Conservation (phyloP, 1,139 yeast genomes). For the Geotrichum fermentans region DNA sequence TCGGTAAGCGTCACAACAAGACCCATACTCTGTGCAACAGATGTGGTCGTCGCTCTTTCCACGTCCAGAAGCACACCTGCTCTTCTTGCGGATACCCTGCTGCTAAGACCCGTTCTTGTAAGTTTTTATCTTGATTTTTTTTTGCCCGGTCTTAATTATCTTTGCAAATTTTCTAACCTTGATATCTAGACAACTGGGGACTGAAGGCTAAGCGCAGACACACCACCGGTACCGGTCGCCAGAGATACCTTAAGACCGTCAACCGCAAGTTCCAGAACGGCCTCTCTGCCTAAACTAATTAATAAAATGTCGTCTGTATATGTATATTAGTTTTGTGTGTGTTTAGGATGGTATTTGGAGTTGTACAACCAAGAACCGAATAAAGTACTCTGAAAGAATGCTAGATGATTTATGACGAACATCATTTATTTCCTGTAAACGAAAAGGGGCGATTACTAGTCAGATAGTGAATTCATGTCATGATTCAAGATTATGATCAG, state of each 20-base stretch:
- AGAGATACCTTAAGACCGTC: constrained; percentile 95
- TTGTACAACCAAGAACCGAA: not conserved
- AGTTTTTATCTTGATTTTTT: constrained; percentile 7
- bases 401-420: not conserved
- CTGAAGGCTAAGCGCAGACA: constrained; percentile 98
- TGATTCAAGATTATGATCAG: too few relatives aligned
- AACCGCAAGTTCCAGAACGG: constrained; percentile 98
- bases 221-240: constrained; percentile 99
- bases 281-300: constrained; percentile 77
- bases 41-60: constrained; percentile 99
- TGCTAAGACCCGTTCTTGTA: constrained; percentile 79
- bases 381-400: constrained; percentile 5
- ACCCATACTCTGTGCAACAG: constrained; percentile 99
- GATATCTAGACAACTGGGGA: constrained; percentile 93
- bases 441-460: too few relatives aligned
- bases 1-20: constrained; percentile 99
- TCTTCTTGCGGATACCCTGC: constrained; percentile 99
- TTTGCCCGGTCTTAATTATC: too few relatives aligned
- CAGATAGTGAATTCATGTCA: too few relatives aligned
- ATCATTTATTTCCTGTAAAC: not conserved
- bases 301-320: constrained; percentile 13
- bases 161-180: constrained; percentile 1
- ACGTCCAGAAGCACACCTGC: constrained; percentile 98
- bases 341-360: constrained; percentile 1
- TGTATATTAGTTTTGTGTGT: constrained; percentile 13